A percentile compares a stretch with the other conserved stretches of the same genome.
Conservation (phyloP, 1,284 basidiomycete species). For the Cryptococcus floricola region DNA sequence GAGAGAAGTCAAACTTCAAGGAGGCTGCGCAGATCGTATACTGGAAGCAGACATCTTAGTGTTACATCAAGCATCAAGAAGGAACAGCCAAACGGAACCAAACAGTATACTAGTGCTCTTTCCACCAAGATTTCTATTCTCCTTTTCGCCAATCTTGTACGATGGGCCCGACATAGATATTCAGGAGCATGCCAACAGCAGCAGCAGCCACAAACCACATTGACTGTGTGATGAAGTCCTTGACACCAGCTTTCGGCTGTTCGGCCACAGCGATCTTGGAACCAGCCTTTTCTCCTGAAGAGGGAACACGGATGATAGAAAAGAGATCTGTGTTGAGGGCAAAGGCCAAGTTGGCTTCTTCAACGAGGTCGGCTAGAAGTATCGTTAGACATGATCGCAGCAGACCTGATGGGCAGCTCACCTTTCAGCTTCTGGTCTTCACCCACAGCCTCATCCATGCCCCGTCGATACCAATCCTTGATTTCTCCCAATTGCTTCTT, state of each 20-base stretch:
- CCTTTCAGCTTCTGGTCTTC: conserved; percentile 58
- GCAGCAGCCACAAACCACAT: conserved; percentile 19
- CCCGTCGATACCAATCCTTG: conserved; percentile 70
- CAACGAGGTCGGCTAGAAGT: conserved; percentile 51
- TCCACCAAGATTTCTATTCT: no score
- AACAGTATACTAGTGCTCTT: no score
- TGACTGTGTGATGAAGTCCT: conserved; percentile 4
- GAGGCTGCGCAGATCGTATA: no score
- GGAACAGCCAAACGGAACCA: no score
- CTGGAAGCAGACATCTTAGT: no score
- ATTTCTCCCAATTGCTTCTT: conserved; percentile 58
- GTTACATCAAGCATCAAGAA: no score
- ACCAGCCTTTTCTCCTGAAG: background rate
- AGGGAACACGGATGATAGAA: conserved; percentile 49
- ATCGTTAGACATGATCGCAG: background rate
- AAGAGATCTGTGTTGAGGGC: conserved; percentile 66
- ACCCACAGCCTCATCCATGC: conserved; percentile 63
- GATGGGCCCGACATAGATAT: conserved; percentile 15
- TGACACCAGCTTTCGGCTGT: background rate
- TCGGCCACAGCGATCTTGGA: background rate
- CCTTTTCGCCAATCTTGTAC: background rate
- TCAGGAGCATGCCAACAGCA: conserved; percentile 12
- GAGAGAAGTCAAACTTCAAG: no score
- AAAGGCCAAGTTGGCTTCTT: conserved; percentile 68
- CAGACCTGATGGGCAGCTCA: conserved; percentile 24